Base-by-base conservation (phyloP, 1,139 yeast genomes). In the Debaryomyces sp. region DNA sequence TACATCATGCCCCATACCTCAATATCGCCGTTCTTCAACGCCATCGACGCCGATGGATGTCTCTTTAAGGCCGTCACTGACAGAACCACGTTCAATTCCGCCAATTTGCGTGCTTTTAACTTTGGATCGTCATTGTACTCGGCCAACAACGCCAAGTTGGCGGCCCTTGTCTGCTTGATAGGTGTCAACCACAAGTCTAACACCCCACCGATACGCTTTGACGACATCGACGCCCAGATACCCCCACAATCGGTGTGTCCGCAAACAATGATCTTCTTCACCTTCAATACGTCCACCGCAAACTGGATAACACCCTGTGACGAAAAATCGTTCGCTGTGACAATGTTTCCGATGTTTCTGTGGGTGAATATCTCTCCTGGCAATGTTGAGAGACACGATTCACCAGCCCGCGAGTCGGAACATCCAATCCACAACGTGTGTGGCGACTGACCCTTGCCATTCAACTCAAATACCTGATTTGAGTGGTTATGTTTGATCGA, bases 201-300 rank as follows among this genome's bases (percentile, higher is more conserved):
- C 21, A 84, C 85, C 26, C 94, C 92, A 29, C 89, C 89, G 43
- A 89, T 77, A 53, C 81, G 80, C 58, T 85, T 83, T 51, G 83
- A 78, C 5, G 87, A 79, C 50, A 94, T 71, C 15, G 96, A 86
- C 22, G 97, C 94, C 85, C 92, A 87, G 50, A 91, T 84, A 29
- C 98, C 99, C 45, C 98, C 98, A 75, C 99, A 94, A 68, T 91
- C 96, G 32, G 96, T 89, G 72, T 94, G 99, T n/a, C 99, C 99
- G 68, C 97, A 91, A 8, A 94, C 89, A 50, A 94, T 80, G 51
- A 94, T 84, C 62, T 89, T 90, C 56, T 78, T 80, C 33, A 95
- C 96, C 63, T 89, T 87, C 54, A 94, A 77, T 17, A 87, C 92
- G 60, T 90, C 94, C 54, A 94, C 83, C 2, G 97, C 97, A 61